Evolutionary conservation across 2,329 filamentous ascomycete species (phyloP).

Genomic region (Fonsecaea pedrosoi): DNA sequence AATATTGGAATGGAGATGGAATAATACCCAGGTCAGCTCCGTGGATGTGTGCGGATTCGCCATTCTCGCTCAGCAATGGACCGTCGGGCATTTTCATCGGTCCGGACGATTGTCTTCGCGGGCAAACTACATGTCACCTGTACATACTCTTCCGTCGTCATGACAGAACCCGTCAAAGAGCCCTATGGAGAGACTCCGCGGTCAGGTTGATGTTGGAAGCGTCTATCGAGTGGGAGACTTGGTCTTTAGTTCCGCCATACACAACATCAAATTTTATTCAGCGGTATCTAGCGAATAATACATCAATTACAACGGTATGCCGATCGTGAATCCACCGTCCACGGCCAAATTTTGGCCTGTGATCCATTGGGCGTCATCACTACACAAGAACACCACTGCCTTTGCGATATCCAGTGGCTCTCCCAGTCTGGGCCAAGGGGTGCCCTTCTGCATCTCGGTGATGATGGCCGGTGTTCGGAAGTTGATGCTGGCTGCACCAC

Average conservation of each 20-base stretch:
- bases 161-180: background rate
- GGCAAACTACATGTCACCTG: slow-evolving; percentile 5
- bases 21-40: background rate
- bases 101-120: background rate
- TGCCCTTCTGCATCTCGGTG: slow-evolving; percentile 25
- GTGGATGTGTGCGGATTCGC: background rate
- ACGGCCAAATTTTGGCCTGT: slow-evolving; percentile 53
- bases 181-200: background rate
- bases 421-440: slow-evolving; percentile 38
- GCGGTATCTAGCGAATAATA: background rate
- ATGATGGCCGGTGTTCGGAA: slow-evolving; percentile 20
- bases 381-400: slow-evolving; percentile 54
- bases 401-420: slow-evolving; percentile 46
- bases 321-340: slow-evolving; percentile 52
- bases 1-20: background rate
- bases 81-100: slow-evolving; percentile 5
- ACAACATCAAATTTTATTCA: background rate
- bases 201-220: background rate
- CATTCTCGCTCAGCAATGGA: background rate
- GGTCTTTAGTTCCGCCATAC: background rate
- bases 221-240: background rate
- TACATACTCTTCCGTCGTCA: background rate
- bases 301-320: slow-evolving; percentile 21
- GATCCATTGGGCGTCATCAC: slow-evolving; percentile 55
- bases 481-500: slow-evolving; percentile 16